Conservation (phyloP, 441 rosid genomes). For the Syzygium malaccense region DNA sequence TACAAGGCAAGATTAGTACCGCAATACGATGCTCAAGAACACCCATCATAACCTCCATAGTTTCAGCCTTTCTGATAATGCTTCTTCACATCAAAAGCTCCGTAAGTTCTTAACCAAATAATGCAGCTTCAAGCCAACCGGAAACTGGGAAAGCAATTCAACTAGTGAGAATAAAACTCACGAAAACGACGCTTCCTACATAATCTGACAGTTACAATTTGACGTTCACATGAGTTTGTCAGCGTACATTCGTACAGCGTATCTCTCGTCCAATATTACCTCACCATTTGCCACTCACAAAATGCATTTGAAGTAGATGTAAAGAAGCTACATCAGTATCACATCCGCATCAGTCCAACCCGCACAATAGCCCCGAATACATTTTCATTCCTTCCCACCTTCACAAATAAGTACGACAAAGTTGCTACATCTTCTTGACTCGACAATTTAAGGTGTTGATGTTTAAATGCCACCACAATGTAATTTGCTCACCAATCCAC, state of each 20-base stretch:
- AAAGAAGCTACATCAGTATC: not conserved
- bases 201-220: not conserved
- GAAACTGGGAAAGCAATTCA: not conserved
- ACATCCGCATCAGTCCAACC: not conserved
- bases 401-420: not conserved
- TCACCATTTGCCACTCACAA: not conserved
- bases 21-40: not conserved
- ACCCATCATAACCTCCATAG: not conserved
- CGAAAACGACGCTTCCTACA: not conserved
- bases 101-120: not conserved
- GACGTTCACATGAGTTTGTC: not conserved
- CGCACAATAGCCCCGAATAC: not conserved
- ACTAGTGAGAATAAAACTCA: not conserved
- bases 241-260: accelerated
- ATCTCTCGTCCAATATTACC: not conserved
- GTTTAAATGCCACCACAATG: not conserved
- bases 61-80: not conserved
- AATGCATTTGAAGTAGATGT: not conserved
- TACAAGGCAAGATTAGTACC: not conserved
- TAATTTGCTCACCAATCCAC: not conserved
- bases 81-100: not conserved
- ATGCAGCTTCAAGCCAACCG: not conserved
- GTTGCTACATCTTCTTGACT: not conserved
- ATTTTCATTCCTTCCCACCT: not conserved
- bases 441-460: not conserved